Percentiles rank a stretch among this genome's conserved stretches.
phyloP scores from a whole-genome alignment of 352 stramenopile genomes.

The Pythium plurisporium region DNA sequence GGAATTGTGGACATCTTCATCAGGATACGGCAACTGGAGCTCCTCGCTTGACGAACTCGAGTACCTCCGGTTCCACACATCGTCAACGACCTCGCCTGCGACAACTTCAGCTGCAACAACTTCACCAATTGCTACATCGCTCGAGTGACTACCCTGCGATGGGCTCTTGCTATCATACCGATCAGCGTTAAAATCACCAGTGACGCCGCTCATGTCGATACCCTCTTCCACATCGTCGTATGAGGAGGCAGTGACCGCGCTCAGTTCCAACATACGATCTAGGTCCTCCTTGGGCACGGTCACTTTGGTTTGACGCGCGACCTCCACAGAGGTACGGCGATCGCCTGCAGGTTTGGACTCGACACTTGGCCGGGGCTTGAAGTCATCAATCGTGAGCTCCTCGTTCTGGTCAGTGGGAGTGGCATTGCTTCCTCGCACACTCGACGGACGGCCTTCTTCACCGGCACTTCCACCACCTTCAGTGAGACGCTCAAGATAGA shows the following conservation, averaged over 20 bases:
- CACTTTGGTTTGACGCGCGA: slow-evolving; percentile 1
- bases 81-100: not conserved
- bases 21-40: slow-evolving; percentile 13
- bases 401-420: not conserved
- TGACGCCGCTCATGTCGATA: not conserved
- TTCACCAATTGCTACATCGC: not conserved
- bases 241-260: not conserved
- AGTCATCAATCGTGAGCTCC: not conserved
- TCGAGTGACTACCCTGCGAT: not conserved
- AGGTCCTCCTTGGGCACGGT: not conserved
- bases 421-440: not conserved
- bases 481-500: slow-evolving; percentile 18
- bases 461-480: slow-evolving; percentile 3
- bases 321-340: slow-evolving; percentile 8
- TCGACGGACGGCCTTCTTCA: slow-evolving; percentile 4
- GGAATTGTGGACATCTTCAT: not conserved
- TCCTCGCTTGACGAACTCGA: slow-evolving; percentile 24
- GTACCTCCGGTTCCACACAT: slow-evolving; percentile 22
- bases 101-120: not conserved
- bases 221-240: not conserved
- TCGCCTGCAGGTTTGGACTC: not conserved
- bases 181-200: not conserved
- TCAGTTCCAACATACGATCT: not conserved
- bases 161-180: not conserved
- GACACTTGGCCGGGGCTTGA: not conserved